phyloP scores from a whole-genome alignment of 441 rosid species.

The Aquilaria agallochum region DNA sequence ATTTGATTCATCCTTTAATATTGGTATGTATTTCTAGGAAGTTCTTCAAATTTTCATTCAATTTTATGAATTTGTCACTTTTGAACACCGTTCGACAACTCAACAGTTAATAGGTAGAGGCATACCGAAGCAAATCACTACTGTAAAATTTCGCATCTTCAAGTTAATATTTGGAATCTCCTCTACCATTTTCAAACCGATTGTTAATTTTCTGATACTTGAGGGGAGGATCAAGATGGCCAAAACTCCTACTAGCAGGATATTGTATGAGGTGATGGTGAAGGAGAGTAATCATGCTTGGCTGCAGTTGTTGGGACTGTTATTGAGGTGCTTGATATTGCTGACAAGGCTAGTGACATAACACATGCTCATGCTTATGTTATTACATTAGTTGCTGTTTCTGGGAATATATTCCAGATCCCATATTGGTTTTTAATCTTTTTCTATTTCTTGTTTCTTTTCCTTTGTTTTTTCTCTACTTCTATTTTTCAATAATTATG shows the following conservation, averaged over 20 bases:
- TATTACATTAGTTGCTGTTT: no score
- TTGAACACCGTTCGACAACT: no score
- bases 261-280: slow-evolving; percentile 76
- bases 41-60: no score
- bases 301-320: slow-evolving; percentile 94
- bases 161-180: slow-evolving; percentile 90
- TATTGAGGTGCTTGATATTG: slow-evolving; percentile 74
- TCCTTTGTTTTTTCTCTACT: background rate
- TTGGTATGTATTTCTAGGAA: no score
- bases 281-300: slow-evolving; percentile 84
- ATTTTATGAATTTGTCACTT: no score
- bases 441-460: background rate
- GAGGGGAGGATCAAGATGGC: slow-evolving; percentile 64
- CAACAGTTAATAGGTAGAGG: no score
- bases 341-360: slow-evolving; percentile 53
- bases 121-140: slow-evolving; percentile 40
- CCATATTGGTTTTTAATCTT: no score
- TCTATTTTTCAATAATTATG: background rate
- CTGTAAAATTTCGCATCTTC: slow-evolving; percentile 84
- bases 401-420: no score
- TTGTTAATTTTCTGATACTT: slow-evolving; percentile 42
- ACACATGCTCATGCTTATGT: no score
- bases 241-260: slow-evolving; percentile 74
- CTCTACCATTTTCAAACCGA: slow-evolving; percentile 68
- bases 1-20: no score